phyloP scores from a whole-genome alignment of 305 asterid species.

The Solanum hybrid region DNA sequence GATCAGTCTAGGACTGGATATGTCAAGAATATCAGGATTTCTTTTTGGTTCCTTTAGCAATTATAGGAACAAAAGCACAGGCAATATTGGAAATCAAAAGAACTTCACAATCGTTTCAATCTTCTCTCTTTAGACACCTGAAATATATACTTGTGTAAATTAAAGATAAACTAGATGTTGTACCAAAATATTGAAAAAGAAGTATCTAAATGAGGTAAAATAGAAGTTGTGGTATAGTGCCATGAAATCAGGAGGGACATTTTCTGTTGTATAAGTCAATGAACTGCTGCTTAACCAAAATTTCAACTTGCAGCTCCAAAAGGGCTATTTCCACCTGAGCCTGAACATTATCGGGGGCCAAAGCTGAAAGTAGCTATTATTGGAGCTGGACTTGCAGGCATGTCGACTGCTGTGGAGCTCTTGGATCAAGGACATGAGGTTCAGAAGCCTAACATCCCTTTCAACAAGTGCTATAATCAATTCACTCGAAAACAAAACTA shows the following conservation, averaged over 20 bases:
- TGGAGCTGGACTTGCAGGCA: slow-evolving; percentile 99
- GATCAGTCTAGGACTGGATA: not conserved
- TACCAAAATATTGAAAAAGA: not conserved
- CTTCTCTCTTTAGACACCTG: not conserved
- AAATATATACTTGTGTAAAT: not conserved
- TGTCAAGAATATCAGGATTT: not conserved
- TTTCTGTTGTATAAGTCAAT: not conserved
- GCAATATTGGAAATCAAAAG: not conserved
- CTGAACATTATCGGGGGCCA: slow-evolving; percentile 87
- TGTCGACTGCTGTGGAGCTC: slow-evolving; percentile 99
- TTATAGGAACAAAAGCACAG: not conserved
- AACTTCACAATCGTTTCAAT: not conserved
- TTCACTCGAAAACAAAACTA: not conserved
- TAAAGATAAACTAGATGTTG: not conserved
- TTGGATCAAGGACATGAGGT: slow-evolving; percentile 95
- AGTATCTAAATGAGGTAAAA: not conserved
- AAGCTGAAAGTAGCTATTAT: slow-evolving; percentile 93
- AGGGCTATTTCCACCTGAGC: slow-evolving; percentile 97
- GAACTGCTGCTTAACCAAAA: not conserved
- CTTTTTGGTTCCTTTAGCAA: not conserved
- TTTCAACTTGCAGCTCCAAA: slow-evolving; percentile 75
- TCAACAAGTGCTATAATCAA: not conserved
- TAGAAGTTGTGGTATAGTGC: not conserved
- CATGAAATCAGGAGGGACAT: not conserved
- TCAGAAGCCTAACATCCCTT: not conserved